These are phyloP conservation scores for Bipolaris victoriae DNA, from an alignment of 2,329 filamentous ascomycete species.

Conservation along the genomic window DNA sequence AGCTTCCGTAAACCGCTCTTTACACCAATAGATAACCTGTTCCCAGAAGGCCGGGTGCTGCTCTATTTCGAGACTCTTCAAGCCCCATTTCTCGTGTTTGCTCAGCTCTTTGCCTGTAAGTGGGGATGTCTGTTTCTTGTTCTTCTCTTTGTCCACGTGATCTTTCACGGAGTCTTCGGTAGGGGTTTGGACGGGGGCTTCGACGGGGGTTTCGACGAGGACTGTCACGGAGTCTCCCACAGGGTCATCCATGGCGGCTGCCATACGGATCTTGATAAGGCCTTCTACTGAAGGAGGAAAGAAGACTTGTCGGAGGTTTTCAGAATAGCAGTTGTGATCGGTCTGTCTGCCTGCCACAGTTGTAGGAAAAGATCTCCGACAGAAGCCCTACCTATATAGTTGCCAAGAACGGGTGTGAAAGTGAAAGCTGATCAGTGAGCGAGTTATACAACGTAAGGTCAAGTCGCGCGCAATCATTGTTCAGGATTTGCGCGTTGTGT, in stretches of 20 bases:
- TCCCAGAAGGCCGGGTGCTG: conserved; percentile 14
- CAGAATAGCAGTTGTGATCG: neutral
- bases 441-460: neutral
- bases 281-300: no score
- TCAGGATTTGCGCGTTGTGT: conserved; percentile 1
- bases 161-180: neutral
- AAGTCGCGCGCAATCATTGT: neutral
- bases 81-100: conserved; percentile 21
- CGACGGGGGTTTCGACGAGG: neutral
- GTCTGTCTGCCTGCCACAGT: neutral
- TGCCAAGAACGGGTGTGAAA: neutral
- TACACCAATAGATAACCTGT: conserved; percentile 16
- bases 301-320: no score
- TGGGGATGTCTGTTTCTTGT: neutral
- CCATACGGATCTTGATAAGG: neutral
- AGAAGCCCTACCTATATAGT: neutral
- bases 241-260: neutral
- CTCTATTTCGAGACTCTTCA: conserved; percentile 21
- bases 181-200: neutral
- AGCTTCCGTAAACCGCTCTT: conserved; percentile 19
- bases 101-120: conserved; percentile 9
- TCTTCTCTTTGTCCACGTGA: neutral
- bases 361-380: neutral
- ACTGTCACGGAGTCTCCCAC: no score
- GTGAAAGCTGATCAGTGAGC: neutral